phyloP scores from a whole-genome alignment of 2,329 filamentous ascomycete genomes.

The Trichoderma koningii region DNA sequence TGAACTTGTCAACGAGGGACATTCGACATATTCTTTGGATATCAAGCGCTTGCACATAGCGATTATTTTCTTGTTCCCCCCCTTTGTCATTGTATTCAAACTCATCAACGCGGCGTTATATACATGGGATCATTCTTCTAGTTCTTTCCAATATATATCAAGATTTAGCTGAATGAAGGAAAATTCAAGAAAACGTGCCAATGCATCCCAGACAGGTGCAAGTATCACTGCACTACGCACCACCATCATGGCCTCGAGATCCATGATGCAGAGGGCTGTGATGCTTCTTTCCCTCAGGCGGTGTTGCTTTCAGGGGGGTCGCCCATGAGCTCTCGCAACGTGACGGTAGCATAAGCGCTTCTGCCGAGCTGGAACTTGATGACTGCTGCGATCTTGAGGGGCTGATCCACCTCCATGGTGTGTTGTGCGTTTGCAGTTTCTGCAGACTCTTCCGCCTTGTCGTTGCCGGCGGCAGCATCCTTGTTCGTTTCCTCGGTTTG shows the following conservation, averaged over 20 bases:
- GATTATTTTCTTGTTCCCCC: background rate
- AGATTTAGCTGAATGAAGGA: background rate
- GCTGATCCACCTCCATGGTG: constrained; percentile 34
- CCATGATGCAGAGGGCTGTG: background rate
- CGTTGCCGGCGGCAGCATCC: background rate
- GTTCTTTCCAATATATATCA: constrained; percentile 4
- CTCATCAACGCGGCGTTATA: constrained; percentile 22
- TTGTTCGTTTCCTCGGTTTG: background rate
- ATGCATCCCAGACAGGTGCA: background rate
- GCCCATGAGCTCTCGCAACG: constrained; percentile 74
- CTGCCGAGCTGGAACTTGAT: constrained; percentile 75
- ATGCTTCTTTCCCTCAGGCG: background rate
- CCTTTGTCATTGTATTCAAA: background rate
- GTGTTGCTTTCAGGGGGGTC: constrained; percentile 36
- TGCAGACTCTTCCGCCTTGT: background rate
- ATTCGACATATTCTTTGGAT: constrained; percentile 18
- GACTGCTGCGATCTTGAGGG: constrained; percentile 62
- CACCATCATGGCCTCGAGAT: background rate
- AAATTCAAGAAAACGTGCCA: background rate
- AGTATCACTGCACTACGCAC: background rate
- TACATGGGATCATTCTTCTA: background rate
- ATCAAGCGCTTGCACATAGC: constrained; percentile 20
- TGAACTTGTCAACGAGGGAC: constrained; percentile 4
- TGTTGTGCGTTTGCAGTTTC: constrained; percentile 29
- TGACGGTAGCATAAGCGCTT: constrained; percentile 85